phyloP scores from a whole-genome alignment of 2,329 filamentous ascomycete genomes.

The Coccinonectria pachysandricola region DNA sequence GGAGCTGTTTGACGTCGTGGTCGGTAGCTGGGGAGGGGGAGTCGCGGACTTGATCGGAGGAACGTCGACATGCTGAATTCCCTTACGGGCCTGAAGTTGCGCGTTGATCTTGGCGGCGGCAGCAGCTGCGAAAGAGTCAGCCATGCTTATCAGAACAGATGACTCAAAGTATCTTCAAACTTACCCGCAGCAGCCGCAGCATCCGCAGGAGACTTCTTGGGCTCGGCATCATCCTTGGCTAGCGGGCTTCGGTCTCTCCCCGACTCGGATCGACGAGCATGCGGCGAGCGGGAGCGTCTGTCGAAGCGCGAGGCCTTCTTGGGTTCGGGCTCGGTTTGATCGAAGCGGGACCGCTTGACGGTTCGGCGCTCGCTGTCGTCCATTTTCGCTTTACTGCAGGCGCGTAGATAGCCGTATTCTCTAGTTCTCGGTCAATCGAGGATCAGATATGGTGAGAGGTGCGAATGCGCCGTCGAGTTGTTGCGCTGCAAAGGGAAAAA shows the following conservation, averaged over 20 bases:
- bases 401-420: no score
- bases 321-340: conserved; percentile 77
- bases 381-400: no score
- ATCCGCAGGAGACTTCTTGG: conserved; percentile 46
- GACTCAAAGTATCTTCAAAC: no score
- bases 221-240: conserved; percentile 32
- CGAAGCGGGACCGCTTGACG: conserved; percentile 83
- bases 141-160: no score
- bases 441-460: conserved; percentile 4
- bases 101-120: conserved; percentile 84
- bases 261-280: conserved; percentile 54
- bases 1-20: conserved; percentile 22
- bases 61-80: conserved; percentile 82
- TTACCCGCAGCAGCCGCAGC: conserved; percentile 70
- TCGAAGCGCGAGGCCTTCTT: conserved; percentile 75
- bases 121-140: conserved; percentile 54
- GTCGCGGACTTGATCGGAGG: conserved; percentile 60
- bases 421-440: no score
- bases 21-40: conserved; percentile 30
- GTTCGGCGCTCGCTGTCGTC: conserved; percentile 64
- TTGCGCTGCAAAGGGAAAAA: no score
- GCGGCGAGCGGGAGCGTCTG: conserved; percentile 79
- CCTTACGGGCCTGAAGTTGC: conserved; percentile 74
- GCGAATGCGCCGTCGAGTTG: conserved; percentile 1
- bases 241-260: conserved; percentile 72